Evolutionary conservation across 192 early-diverging fungal genomes (phyloP).

Genomic region (Podila verticillata): DNA sequence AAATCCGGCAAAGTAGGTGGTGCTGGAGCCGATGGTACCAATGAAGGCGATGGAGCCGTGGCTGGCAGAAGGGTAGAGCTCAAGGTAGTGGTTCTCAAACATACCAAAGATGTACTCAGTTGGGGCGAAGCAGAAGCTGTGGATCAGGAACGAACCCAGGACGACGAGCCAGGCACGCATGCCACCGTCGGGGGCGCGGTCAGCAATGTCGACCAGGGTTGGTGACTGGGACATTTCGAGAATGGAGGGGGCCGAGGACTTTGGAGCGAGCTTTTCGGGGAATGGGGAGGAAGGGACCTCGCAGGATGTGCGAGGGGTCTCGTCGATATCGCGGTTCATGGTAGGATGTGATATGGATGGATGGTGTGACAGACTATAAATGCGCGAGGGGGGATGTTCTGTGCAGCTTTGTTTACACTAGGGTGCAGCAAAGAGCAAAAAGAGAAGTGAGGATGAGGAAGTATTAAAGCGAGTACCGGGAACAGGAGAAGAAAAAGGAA

Average conservation of each 20-base stretch:
- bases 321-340: constrained; percentile 15
- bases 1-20: constrained; percentile 35
- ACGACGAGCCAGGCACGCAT: constrained; percentile 56
- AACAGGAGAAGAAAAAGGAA: not conserved
- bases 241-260: constrained; percentile 30
- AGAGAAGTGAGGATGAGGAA: not conserved
- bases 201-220: constrained; percentile 41
- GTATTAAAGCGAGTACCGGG: not conserved
- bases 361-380: not conserved
- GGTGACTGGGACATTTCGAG: constrained; percentile 32
- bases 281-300: constrained; percentile 27
- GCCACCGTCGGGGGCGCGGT: constrained; percentile 56
- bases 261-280: constrained; percentile 14
- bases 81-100: constrained; percentile 51
- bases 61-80: constrained; percentile 47
- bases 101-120: constrained; percentile 58
- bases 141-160: constrained; percentile 52
- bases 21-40: constrained; percentile 35
- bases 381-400: not conserved
- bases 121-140: constrained; percentile 51
- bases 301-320: constrained; percentile 44
- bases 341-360: not conserved
- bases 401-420: constrained; percentile 1
- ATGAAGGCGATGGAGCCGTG: constrained; percentile 44
- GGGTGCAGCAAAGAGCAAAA: not conserved